Conservation (phyloP, 495 filamentous ascomycete genomes). For the Penicillium ucsense region DNA sequence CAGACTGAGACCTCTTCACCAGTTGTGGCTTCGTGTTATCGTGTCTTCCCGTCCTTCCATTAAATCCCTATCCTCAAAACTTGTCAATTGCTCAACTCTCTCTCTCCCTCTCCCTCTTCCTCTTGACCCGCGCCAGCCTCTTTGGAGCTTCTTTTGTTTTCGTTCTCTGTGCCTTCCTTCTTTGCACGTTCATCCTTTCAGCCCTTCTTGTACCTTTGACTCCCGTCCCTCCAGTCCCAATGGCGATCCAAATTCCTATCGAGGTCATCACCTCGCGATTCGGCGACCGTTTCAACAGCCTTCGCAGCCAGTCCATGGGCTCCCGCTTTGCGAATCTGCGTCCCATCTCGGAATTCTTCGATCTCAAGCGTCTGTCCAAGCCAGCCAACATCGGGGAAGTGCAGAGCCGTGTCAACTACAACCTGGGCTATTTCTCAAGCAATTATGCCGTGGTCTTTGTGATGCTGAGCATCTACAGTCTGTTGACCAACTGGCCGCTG, state of each 20-base stretch:
- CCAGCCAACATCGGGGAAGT: conserved; percentile 82
- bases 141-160: not conserved
- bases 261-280: conserved; percentile 86
- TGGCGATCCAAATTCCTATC: conserved; percentile 88
- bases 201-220: not conserved
- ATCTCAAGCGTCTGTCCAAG: conserved; percentile 90
- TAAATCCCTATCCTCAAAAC: too few relatives aligned
- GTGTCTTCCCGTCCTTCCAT: too few relatives aligned
- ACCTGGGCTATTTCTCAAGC: conserved; percentile 92
- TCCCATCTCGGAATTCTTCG: conserved; percentile 87
- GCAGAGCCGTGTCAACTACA: conserved; percentile 95
- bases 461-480: conserved; percentile 90
- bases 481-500: conserved; percentile 73
- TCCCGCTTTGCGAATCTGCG: conserved; percentile 86
- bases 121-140: too few relatives aligned
- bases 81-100: too few relatives aligned
- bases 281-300: conserved; percentile 62
- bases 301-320: conserved; percentile 65
- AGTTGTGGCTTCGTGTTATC: too few relatives aligned
- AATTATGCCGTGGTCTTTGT: conserved; percentile 92
- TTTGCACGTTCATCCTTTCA: not conserved
- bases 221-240: conserved; percentile 26
- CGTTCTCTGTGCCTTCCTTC: conserved; percentile 4
- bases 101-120: too few relatives aligned
- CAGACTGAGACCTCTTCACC: too few relatives aligned